Evolutionary conservation across 495 filamentous ascomycete species (phyloP).

Genomic region (Articulospora tetracladia): DNA sequence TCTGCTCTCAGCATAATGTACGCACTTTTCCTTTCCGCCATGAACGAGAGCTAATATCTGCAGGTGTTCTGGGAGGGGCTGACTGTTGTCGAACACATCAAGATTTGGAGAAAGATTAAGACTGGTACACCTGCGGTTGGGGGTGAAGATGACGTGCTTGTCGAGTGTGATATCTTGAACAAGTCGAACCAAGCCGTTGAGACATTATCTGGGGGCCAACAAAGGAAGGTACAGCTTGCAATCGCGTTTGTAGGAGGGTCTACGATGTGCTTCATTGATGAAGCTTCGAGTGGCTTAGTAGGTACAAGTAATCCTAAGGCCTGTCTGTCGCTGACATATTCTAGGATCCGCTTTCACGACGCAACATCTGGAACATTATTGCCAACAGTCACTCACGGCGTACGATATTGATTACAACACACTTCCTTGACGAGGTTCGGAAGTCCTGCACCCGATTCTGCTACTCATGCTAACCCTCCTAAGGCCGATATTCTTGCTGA

Average conservation of each 20-base stretch:
- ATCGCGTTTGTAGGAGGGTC: conserved; percentile 75
- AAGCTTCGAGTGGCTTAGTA: conserved; percentile 39
- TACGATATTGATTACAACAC: conserved; percentile 35
- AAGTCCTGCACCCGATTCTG: not conserved
- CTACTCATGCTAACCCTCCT: not conserved
- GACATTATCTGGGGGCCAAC: conserved; percentile 67
- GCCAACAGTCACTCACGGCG: conserved; percentile 32
- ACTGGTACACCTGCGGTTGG: conserved; percentile 50
- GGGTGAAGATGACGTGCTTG: conserved; percentile 60
- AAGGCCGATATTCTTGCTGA: conserved; percentile 32
- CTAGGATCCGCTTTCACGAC: conserved; percentile 35
- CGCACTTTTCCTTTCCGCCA: conserved; percentile 3
- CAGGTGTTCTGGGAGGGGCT: conserved; percentile 41
- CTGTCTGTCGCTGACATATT: not conserved
- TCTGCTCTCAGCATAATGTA: conserved; percentile 67
- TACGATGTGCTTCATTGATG: conserved; percentile 65
- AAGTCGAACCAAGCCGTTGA: conserved; percentile 52
- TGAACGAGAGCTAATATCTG: conserved; percentile 51
- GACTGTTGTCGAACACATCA: conserved; percentile 52
- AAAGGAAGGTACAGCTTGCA: conserved; percentile 66
- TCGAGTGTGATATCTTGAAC: conserved; percentile 50
- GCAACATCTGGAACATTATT: conserved; percentile 48
- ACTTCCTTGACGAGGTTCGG: conserved; percentile 31
- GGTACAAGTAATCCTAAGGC: conserved; percentile 19
- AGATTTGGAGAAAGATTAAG: conserved; percentile 50